Conservation (phyloP, 352 stramenopile species). For the Globisporangium cylindrosporum region DNA sequence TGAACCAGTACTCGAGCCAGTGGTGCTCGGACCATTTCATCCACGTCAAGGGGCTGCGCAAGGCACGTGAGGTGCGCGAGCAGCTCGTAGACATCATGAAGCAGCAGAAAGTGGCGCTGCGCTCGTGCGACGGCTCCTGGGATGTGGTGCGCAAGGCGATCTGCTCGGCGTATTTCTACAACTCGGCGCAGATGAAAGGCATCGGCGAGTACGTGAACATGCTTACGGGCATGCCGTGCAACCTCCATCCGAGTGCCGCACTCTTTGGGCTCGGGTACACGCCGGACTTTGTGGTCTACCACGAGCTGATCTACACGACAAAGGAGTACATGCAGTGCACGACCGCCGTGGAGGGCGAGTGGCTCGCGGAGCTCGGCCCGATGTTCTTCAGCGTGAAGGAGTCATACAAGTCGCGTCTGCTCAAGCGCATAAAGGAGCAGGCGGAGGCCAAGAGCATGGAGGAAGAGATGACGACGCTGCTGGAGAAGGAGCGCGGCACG, state of each 20-base stretch:
- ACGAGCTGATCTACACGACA: constrained; percentile 99
- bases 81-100: constrained; percentile 99
- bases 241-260: constrained; percentile 96
- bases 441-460: constrained; percentile 79
- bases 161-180: constrained; percentile 99
- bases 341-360: constrained; percentile 98
- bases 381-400: constrained; percentile 99
- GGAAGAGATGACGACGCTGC: constrained; percentile 65
- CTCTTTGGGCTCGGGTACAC: constrained; percentile 98
- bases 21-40: constrained; percentile 98
- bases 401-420: constrained; percentile 91
- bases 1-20: constrained; percentile 93
- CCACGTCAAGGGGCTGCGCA: constrained; percentile 94
- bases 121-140: constrained; percentile 91
- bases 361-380: constrained; percentile 97
- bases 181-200: constrained; percentile 98
- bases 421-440: constrained; percentile 87
- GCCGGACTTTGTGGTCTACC: constrained; percentile 99
- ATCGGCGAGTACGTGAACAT: constrained; percentile 99
- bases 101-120: constrained; percentile 91
- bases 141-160: constrained; percentile 98
- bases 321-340: constrained; percentile 99
- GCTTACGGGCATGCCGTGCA: constrained; percentile 96
- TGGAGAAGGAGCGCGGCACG: constrained; percentile 18
- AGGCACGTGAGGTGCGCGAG: constrained; percentile 90